Evolutionary conservation across 2,329 filamentous ascomycete genomes (phyloP).

Genomic region (Xylaria sp.): DNA sequence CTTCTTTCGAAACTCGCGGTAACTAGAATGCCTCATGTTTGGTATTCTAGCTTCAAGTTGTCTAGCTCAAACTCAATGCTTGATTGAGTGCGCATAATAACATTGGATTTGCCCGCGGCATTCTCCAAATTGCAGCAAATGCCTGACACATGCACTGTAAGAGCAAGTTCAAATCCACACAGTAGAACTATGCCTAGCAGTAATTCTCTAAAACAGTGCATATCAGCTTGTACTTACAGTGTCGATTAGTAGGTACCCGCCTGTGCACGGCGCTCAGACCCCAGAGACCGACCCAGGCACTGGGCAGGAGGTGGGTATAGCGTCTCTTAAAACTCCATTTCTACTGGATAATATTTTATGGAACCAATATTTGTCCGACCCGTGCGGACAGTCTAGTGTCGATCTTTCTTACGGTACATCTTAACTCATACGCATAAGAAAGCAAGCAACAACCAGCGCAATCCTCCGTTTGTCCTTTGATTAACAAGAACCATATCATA

Average conservation of each 20-base stretch:
- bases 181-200: background rate
- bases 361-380: background rate
- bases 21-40: background rate
- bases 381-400: constrained; percentile 11
- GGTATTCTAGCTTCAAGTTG: background rate
- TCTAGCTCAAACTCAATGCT: background rate
- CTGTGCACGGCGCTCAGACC: background rate
- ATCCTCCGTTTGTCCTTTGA: background rate
- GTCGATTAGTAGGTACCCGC: background rate
- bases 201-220: background rate
- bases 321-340: no score
- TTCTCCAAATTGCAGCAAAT: background rate
- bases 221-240: background rate
- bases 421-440: background rate
- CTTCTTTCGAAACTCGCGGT: no score
- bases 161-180: background rate
- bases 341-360: background rate
- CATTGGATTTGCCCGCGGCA: background rate
- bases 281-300: background rate
- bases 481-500: no score
- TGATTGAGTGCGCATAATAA: background rate
- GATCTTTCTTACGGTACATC: constrained; percentile 4
- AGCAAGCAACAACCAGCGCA: background rate
- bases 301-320: no score
- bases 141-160: background rate